Conservation (phyloP, 1,284 basidiomycete species). For the Cutaneotrichosporon cutaneum region DNA sequence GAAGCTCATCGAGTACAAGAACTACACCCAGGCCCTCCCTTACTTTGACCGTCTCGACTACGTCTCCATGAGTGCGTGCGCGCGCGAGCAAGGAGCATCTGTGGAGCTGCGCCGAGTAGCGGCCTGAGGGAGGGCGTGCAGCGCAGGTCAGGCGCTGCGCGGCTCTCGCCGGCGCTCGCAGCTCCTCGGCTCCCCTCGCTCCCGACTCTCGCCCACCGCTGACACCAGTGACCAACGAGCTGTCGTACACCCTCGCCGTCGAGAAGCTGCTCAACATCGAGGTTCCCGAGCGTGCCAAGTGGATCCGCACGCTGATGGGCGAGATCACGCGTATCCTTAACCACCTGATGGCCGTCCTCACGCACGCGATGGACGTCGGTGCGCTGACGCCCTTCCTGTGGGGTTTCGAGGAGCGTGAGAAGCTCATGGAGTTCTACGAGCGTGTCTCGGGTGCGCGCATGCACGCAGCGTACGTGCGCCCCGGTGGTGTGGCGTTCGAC, state of each 20-base stretch:
- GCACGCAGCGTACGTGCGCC: conserved; percentile 96
- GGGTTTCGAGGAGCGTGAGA: conserved; percentile 99
- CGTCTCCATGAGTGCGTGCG: conserved; percentile 89
- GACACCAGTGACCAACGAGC: conserved; percentile 81
- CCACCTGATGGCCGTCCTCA: conserved; percentile 96
- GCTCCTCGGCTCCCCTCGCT: conserved; percentile 3
- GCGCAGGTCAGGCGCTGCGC: background rate
- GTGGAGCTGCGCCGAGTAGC: background rate
- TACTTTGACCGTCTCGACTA: conserved; percentile 99
- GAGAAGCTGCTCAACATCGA: conserved; percentile 99
- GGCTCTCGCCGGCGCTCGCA: background rate
- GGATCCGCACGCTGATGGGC: conserved; percentile 96
- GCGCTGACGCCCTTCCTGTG: conserved; percentile 98
- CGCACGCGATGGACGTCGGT: conserved; percentile 73
- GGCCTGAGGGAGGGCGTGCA: background rate
- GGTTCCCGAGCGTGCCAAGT: conserved; percentile 97
- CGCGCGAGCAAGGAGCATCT: background rate
- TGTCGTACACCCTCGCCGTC: conserved; percentile 94
- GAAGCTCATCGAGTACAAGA: conserved; percentile 99
- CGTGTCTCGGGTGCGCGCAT: conserved; percentile 96
- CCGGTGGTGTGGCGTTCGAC: conserved; percentile 97
- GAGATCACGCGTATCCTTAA: conserved; percentile 96
- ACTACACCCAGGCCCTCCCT: conserved; percentile 94
- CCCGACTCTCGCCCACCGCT: background rate
- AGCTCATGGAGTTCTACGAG: conserved; percentile 99